Base-by-base conservation (phyloP, 768 basidiomycete genomes). In the Symmetrospora coprosmae region DNA sequence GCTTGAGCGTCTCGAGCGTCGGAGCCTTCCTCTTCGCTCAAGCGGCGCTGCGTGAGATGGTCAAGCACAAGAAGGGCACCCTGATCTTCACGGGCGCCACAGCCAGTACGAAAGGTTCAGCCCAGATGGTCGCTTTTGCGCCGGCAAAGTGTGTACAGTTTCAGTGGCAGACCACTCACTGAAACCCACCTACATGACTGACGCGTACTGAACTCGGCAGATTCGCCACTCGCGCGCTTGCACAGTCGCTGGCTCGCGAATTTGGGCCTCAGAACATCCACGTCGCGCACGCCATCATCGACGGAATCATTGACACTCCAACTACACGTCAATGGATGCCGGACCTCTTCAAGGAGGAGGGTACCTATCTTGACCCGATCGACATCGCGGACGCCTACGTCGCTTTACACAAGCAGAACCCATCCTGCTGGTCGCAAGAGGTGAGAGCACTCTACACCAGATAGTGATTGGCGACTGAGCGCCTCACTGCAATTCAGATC, bases 61-160 rank as follows among this genome's bases (percentile, higher is more conserved):
- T n/a, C 23, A 58, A 58, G 23, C 27, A 43, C 4, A 45, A 59
- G 4, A 60, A 56, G 14, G 68, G 66, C 2, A 60, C 66, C 31
- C 60, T 70, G 28, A 46, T 66, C 21, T 66, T 71, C 62, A 65
- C 65, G 1, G 70, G 70, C 1, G 70, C 70, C 1, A 71, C 70
- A 0, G 70, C 66, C 0, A 49, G 64, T 1, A 35, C 65, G 8
- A 67, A 66, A 50, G 70, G 70, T 1, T 35, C 50, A 2, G 63
- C 65, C 33, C 65, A 65, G 30, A 67, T 70, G 21, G 65, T 62
- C 9, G 64, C 65, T 0, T 67, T 69, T 13, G 63, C 70, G 0
- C 65, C 64, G 9, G 63, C 61, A 43, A 71, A 69, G 58, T 70
- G 66, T 63, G 61, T 1, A n/a, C n/a, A n/a, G n/a, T n/a, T n/a